Conservation (phyloP, 305 asterid genomes). For the Fraxinus sp. region DNA sequence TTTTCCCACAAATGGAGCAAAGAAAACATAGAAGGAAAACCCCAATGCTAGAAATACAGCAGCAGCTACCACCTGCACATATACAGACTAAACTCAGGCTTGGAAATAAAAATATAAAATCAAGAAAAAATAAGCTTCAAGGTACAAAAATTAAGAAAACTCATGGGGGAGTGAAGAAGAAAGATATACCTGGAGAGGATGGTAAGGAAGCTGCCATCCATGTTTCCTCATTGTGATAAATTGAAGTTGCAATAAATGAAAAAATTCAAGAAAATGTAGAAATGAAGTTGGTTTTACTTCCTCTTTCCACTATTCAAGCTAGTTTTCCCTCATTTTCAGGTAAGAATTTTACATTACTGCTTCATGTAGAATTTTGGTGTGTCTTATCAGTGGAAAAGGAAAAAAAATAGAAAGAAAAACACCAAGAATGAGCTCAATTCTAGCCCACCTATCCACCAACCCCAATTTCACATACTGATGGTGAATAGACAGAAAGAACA, state of each 20-base stretch:
- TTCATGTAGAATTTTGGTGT: slow-evolving; percentile 2
- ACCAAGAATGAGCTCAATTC: slow-evolving; percentile 54
- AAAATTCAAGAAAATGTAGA: slow-evolving; percentile 28
- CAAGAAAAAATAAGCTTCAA: not conserved
- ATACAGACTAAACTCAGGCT: slow-evolving; percentile 23
- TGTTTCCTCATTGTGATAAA: slow-evolving; percentile 79
- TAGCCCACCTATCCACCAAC: slow-evolving; percentile 25
- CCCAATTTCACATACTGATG: slow-evolving; percentile 46
- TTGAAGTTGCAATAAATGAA: slow-evolving; percentile 21
- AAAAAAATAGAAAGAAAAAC: not conserved
- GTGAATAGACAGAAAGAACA: not conserved
- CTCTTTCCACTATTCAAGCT: slow-evolving; percentile 22
- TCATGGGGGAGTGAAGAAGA: not conserved
- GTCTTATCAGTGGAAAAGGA: not conserved
- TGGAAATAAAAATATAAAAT: not conserved
- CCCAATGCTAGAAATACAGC: slow-evolving; percentile 97
- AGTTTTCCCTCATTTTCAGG: slow-evolving; percentile 45
- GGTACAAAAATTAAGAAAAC: not conserved
- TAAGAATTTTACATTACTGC: slow-evolving; percentile 39
- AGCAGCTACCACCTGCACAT: slow-evolving; percentile 91
- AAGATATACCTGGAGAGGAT: slow-evolving; percentile 83
- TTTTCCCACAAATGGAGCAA: slow-evolving; percentile 95
- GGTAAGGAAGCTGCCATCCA: slow-evolving; percentile 99
- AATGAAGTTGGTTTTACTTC: slow-evolving; percentile 27
- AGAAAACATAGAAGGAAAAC: slow-evolving; percentile 96